A percentile compares a stretch with the other conserved stretches of the same genome.
Conservation (phyloP, 306 rosid species). For the Vigna trinervia region DNA sequence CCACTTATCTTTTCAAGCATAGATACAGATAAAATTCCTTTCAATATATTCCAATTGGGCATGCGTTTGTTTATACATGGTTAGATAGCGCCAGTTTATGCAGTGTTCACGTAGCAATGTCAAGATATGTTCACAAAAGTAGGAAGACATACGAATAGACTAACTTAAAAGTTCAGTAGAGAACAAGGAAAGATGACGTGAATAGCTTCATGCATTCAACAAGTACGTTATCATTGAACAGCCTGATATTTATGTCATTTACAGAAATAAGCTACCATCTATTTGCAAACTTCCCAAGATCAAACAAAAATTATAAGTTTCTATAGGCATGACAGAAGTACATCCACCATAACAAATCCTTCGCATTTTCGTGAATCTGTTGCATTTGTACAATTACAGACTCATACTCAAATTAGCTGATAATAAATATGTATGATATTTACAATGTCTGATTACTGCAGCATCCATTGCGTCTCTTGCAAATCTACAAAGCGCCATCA, state of each 20-base stretch:
- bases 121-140: too few species aligned
- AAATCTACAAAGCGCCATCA: conserved; percentile 36
- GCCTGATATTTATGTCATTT: too few species aligned
- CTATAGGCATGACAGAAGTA: background rate
- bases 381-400: conserved; percentile 32
- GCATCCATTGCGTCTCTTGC: conserved; percentile 21
- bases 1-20: too few species aligned
- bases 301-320: background rate
- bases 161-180: conserved; percentile 2
- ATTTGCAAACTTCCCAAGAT: background rate
- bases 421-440: conserved; percentile 27
- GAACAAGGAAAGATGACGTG: background rate
- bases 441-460: conserved; percentile 17
- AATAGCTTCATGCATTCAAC: too few species aligned
- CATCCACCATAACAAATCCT: background rate
- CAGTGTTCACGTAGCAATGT: too few species aligned
- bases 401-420: conserved; percentile 24
- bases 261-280: background rate
- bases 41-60: too few species aligned
- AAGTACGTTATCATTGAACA: too few species aligned
- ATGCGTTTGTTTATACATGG: too few species aligned
- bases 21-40: too few species aligned
- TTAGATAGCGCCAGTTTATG: too few species aligned
- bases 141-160: too few species aligned
- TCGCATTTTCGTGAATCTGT: conserved; percentile 23